Evolutionary conservation across 805 yeast species (phyloP).

Genomic region (Hanseniaspora jakobsenii): DNA sequence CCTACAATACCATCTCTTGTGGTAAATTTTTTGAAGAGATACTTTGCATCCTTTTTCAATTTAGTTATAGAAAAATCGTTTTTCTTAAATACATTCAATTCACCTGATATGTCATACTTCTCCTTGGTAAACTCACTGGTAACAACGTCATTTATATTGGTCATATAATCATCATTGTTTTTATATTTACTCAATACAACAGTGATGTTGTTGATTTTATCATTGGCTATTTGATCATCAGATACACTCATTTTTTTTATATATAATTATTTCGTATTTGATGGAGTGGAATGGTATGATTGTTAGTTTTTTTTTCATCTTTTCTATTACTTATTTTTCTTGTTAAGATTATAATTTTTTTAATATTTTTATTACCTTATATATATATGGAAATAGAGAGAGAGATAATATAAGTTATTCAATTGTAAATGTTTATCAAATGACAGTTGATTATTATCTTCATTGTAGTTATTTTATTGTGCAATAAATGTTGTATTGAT

Average conservation of each 20-base stretch:
- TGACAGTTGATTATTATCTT: no score
- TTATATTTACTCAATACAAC: conserved; percentile 12
- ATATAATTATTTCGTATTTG: not conserved
- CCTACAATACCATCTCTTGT: conserved; percentile 78
- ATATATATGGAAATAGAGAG: no score
- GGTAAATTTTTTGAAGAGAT: conserved; percentile 36
- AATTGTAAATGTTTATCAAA: no score
- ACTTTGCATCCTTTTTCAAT: conserved; percentile 14
- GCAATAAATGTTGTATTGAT: no score
- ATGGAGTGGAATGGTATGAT: no score
- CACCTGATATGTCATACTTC: not conserved
- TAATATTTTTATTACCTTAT: no score
- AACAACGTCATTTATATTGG: not conserved
- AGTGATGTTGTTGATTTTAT: conserved; percentile 9
- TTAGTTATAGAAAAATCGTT: conserved; percentile 11
- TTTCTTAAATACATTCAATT: conserved; percentile 12
- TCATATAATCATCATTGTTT: conserved; percentile 7
- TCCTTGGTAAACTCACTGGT: not conserved
- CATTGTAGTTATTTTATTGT: no score
- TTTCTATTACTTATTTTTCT: no score
- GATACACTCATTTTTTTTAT: conserved; percentile 3
- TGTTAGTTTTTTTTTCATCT: no score
- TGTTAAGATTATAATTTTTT: no score
- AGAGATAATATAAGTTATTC: no score
- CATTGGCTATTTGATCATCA: conserved; percentile 4